phyloP scores from a whole-genome alignment of 2,329 filamentous ascomycete species.

The Dendryphion nanum region DNA sequence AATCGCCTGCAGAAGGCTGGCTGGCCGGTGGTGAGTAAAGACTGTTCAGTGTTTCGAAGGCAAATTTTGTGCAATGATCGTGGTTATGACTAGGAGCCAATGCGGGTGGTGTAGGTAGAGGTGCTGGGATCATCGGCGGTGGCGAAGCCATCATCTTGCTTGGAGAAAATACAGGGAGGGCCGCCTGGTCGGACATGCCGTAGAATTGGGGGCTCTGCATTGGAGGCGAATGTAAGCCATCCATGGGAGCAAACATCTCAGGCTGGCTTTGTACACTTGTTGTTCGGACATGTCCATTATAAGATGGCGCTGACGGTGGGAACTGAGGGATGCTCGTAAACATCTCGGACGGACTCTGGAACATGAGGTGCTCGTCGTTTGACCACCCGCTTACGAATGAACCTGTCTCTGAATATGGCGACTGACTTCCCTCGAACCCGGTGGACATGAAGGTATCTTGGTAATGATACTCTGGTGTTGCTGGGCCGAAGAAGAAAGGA shows the following conservation, averaged over 20 bases:
- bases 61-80: slow-evolving; percentile 34
- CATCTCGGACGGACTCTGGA: slow-evolving; percentile 24
- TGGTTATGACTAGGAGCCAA: slow-evolving; percentile 24
- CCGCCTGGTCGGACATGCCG: slow-evolving; percentile 22
- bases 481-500: slow-evolving; percentile 33
- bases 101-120: slow-evolving; percentile 27
- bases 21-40: slow-evolving; percentile 29
- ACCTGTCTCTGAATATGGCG: slow-evolving; percentile 32
- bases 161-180: slow-evolving; percentile 18
- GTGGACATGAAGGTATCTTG: slow-evolving; percentile 30
- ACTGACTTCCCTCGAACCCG: slow-evolving; percentile 31
- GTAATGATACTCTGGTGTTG: slow-evolving; percentile 35
- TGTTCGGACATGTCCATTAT: slow-evolving; percentile 23
- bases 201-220: slow-evolving; percentile 24
- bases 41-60: slow-evolving; percentile 35
- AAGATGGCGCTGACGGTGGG: slow-evolving; percentile 9
- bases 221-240: slow-evolving; percentile 21
- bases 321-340: slow-evolving; percentile 27
- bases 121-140: slow-evolving; percentile 22
- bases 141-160: slow-evolving; percentile 25
- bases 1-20: slow-evolving; percentile 23
- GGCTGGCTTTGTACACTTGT: slow-evolving; percentile 32
- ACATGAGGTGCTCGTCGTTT: slow-evolving; percentile 32
- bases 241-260: slow-evolving; percentile 27
- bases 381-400: slow-evolving; percentile 29